phyloP scores from a whole-genome alignment of 371 early-diverging fungal species.

The Mucor saturninus region DNA sequence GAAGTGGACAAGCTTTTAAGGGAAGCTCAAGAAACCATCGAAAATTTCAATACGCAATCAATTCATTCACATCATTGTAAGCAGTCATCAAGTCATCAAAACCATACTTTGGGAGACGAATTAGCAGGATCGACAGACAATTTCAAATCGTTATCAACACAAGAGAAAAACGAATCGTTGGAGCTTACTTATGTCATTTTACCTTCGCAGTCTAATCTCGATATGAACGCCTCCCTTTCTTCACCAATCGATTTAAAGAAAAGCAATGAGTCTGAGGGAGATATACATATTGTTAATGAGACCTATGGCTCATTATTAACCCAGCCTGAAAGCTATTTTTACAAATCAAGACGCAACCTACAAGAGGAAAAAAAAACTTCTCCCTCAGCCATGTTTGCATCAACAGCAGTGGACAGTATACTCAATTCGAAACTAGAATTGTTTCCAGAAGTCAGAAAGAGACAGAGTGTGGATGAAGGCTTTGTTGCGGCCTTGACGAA shows the following conservation, averaged over 20 bases:
- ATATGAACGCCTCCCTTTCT: background rate
- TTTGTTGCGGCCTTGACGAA: constrained; percentile 59
- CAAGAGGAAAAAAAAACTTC: background rate
- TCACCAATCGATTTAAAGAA: background rate
- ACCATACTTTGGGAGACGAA: constrained; percentile 8
- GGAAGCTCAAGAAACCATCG: constrained; percentile 24
- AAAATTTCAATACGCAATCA: background rate
- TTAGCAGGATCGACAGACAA: background rate
- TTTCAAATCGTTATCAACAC: background rate
- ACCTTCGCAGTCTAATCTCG: constrained; percentile 3
- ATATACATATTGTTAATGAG: background rate
- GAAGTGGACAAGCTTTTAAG: constrained; percentile 11
- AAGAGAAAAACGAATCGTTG: background rate
- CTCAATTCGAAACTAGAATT: background rate
- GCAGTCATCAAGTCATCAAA: too few species aligned
- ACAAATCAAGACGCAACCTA: background rate
- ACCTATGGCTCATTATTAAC: constrained; percentile 14
- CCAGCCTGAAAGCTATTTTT: constrained; percentile 14
- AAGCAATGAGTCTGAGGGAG: background rate
- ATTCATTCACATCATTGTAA: background rate
- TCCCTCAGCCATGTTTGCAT: background rate
- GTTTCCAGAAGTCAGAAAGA: background rate
- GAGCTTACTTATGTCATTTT: background rate
- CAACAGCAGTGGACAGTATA: background rate
- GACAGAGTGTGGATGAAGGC: background rate